These are phyloP conservation scores for Fraxinus cuspidata DNA, from an alignment of 257 asterid genomes.

Conservation along the genomic window DNA sequence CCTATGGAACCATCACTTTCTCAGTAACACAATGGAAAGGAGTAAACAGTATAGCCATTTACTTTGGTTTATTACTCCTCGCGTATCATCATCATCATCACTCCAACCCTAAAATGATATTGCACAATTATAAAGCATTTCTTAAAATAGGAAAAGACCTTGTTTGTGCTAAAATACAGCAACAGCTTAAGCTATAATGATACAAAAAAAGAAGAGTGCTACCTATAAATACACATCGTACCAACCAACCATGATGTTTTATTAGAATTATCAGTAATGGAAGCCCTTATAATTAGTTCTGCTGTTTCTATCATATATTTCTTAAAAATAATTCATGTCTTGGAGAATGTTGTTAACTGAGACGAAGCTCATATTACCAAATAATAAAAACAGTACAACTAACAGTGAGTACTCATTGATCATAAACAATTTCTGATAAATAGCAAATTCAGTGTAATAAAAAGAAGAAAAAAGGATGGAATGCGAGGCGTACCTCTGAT, in stretches of 20 bases:
- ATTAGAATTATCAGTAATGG: conserved; percentile 14
- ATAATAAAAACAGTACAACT: too few species aligned
- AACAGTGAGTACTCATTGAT: too few species aligned
- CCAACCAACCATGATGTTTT: conserved; percentile 46
- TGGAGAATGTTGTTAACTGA: too few species aligned
- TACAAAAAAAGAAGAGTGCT: conserved; percentile 35
- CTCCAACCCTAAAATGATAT: conserved; percentile 42
- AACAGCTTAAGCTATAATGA: conserved; percentile 12
- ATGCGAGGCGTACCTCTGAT: conserved; percentile 75
- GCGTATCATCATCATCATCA: not conserved
- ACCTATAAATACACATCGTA: conserved; percentile 51
- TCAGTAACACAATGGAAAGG: too few species aligned
- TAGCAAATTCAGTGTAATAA: not conserved
- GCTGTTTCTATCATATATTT: conserved; percentile 57
- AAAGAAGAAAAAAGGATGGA: not conserved
- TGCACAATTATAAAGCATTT: not conserved
- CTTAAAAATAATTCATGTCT: conserved; percentile 43
- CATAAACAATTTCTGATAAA: not conserved
- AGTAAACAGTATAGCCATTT: too few species aligned
- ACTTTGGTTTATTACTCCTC: too few species aligned
- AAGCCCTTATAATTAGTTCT: conserved; percentile 32
- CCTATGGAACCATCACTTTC: too few species aligned
- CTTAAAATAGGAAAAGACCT: too few species aligned
- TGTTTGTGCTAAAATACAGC: too few species aligned
- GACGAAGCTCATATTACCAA: not conserved